Conservation (phyloP, 352 stramenopile species). For the Globisporangium cylindrosporum region DNA sequence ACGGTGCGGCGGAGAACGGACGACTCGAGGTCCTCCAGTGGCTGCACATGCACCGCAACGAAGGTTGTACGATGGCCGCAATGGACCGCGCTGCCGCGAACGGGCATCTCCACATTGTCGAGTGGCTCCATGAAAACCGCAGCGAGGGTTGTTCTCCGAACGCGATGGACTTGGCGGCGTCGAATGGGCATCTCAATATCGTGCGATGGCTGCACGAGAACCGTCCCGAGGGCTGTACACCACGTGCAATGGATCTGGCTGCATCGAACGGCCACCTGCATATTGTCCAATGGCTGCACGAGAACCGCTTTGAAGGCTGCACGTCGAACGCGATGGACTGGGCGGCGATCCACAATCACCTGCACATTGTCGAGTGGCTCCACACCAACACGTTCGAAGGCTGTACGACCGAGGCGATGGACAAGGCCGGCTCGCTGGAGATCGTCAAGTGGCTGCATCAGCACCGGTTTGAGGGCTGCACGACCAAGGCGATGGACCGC, state of each 20-base stretch:
- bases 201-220: constrained; percentile 12
- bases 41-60: constrained; percentile 3
- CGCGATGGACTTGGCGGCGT: constrained; percentile 9
- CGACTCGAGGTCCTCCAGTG: constrained; percentile 8
- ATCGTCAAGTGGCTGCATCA: constrained; percentile 10
- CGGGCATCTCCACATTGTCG: constrained; percentile 7
- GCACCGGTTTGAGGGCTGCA: constrained; percentile 8
- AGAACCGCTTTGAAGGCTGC: constrained; percentile 16
- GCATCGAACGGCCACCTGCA: constrained; percentile 21
- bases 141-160: constrained; percentile 7
- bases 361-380: constrained; percentile 11
- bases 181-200: constrained; percentile 8
- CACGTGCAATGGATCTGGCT: constrained; percentile 10
- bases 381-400: constrained; percentile 12
- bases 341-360: constrained; percentile 1
- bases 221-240: constrained; percentile 3
- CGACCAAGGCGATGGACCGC: constrained; percentile 12
- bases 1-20: constrained; percentile 6
- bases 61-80: constrained; percentile 2
- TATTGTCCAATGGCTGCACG: constrained; percentile 26
- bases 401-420: constrained; percentile 16
- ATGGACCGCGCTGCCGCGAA: constrained; percentile 11
- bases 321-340: constrained; percentile 14
- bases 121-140: constrained; percentile 11
- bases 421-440: constrained; percentile 13